Evolutionary conservation across 345 rosid species (phyloP).

Genomic region (Eutrema yunnanense): DNA sequence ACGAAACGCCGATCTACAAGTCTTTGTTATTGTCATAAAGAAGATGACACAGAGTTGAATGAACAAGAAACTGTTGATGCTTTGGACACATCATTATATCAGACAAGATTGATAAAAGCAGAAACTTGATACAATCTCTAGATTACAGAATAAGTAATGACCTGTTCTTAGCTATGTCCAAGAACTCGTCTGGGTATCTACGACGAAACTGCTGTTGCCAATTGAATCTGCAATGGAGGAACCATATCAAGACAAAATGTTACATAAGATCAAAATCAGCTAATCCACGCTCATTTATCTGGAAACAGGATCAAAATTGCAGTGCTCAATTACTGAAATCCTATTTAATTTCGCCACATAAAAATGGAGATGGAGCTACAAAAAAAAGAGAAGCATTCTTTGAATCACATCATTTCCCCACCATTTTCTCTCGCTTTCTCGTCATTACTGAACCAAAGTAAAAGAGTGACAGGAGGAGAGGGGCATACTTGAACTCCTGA

Average conservation of each 20-base stretch:
- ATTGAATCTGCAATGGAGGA: constrained; percentile 49
- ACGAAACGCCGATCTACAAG: background rate
- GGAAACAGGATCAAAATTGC: background rate
- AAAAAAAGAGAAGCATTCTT: background rate
- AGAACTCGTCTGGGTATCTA: constrained; percentile 86
- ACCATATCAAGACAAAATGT: background rate
- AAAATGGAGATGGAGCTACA: background rate
- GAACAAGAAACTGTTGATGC: background rate
- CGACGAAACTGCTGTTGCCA: constrained; percentile 85
- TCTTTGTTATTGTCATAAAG: background rate
- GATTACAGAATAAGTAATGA: background rate
- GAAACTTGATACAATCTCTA: background rate
- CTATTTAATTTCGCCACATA: background rate
- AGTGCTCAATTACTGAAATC: background rate
- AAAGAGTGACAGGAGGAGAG: background rate
- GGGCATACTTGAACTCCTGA: constrained; percentile 86
- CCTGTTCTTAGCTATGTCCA: constrained; percentile 85
- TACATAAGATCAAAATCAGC: background rate
- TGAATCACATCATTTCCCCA: background rate
- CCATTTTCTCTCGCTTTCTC: too few relatives aligned
- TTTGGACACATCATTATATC: background rate
- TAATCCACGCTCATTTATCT: background rate
- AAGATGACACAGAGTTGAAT: background rate
- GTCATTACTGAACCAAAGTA: background rate
- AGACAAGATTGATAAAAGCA: background rate